Evolutionary conservation across 176 grass and related monocot genomes (phyloP), one percentile per base, ranked within the genome.

Genomic region (Oryza punctata): DNA sequence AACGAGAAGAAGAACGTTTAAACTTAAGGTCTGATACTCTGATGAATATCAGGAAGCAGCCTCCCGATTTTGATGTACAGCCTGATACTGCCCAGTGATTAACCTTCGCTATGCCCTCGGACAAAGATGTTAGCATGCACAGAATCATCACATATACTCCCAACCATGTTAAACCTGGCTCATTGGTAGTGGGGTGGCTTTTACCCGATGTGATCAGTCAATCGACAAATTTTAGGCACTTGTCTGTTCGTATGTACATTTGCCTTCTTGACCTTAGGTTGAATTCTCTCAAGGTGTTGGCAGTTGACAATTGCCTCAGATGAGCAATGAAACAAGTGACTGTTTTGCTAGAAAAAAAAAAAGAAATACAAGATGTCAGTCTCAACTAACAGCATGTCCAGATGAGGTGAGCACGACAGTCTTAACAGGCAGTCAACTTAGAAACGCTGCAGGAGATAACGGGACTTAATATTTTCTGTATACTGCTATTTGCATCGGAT

Each of bases 21-120:
- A 97, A 89, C 89, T 97, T 72, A 92, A 97, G 92, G 79, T 94
- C 78, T 97, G 85, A 94, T 18, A 45, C 41, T 44, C 41, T 44
- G 7, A 67, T 69, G 69, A 60, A 61, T 11, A 16, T 68, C 37
- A 73, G 32, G 81, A 80, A 44, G 77, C 70, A 44, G 11, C 66
- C 77, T 38, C 29, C 65, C 69, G 72, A 87, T 79, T 92, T 89
- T 77, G 41, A 79, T 93, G 81, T 85, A 89, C 49, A 91, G 63
- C 68, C 38, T 75, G 69, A 83, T 87, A 38, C 27, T 83, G 69
- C 54, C 75, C 8, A 79, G 52, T 71, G 33, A 65, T 67, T 46
- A 35, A 40, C 68, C 8, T 49, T 67, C 24, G 21, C 7, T 45
- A 72, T 73, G 78, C 84, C 46, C 66, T 65, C 1, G 35, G 79